phyloP scores from a whole-genome alignment of 1,284 basidiomycete species.

The Ceratobasidium theobromae region DNA sequence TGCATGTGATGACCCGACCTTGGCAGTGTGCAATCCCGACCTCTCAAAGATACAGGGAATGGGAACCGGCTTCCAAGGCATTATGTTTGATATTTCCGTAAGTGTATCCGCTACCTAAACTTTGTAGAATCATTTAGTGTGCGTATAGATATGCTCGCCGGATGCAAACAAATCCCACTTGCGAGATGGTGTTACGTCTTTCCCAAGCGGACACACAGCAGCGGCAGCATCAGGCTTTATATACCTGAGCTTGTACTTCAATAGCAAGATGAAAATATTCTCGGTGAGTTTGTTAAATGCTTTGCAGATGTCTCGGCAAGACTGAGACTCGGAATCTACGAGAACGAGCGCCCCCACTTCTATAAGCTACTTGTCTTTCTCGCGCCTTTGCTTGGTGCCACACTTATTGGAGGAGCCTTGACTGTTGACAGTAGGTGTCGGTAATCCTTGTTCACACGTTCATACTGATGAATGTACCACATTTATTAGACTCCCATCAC shows the following conservation, averaged over 20 bases:
- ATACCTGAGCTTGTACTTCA: slow-evolving; percentile 31
- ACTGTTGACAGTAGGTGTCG: slow-evolving; percentile 21
- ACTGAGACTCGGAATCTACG: not conserved
- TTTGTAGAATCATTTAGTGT: not conserved
- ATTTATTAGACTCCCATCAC: slow-evolving; percentile 30
- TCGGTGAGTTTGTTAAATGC: not conserved
- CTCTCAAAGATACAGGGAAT: slow-evolving; percentile 8
- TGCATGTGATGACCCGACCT: not conserved
- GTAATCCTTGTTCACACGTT: not conserved
- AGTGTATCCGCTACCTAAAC: not conserved
- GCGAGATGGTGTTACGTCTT: slow-evolving; percentile 29
- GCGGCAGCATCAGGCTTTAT: slow-evolving; percentile 27
- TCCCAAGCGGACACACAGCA: slow-evolving; percentile 31
- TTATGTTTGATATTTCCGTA: slow-evolving; percentile 32
- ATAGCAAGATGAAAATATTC: slow-evolving; percentile 33
- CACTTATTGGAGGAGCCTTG: slow-evolving; percentile 28
- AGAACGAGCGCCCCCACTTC: slow-evolving; percentile 29
- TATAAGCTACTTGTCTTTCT: slow-evolving; percentile 29
- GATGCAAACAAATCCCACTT: slow-evolving; percentile 21
- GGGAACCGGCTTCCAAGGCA: slow-evolving; percentile 21
- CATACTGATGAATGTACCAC: not conserved
- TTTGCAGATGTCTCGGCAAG: not conserved
- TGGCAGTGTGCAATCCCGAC: slow-evolving; percentile 31
- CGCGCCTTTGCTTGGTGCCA: slow-evolving; percentile 20
- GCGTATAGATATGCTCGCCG: slow-evolving; percentile 16